Base-by-base conservation (phyloP, 352 stramenopile species). In the Phytophthora brassicae region DNA sequence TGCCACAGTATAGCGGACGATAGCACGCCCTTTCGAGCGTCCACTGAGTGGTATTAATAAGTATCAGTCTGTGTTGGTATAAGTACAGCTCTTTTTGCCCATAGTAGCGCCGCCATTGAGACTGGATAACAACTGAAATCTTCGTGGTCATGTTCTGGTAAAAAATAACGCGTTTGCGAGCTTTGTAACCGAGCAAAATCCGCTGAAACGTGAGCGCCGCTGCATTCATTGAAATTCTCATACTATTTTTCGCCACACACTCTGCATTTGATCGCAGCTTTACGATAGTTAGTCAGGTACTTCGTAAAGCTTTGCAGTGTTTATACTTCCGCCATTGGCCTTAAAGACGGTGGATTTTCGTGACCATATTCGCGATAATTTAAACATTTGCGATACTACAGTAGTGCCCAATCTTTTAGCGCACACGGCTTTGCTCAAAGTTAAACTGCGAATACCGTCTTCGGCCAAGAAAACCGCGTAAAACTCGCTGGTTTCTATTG, bases 281-380 rank as follows among this genome's bases (percentile, higher is more conserved):
- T 3, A 4, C 75, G 74, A 20, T 86, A 86, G 50, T 52, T 75
- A 0, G 20, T 57, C n/a, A 88, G 41, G 36, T 80, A 79, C 20
- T 58, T 60, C 9, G 52, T 64, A 7, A 88, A 71, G 31, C 67
- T 72, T 52, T 24, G 29, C 70, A 56, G 3, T 57, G 66, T 41
- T 68, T 59, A 50, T 81, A 74, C 35, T 73, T 79, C 2, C 79
- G 66, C 76, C 81, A 92, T 36, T 90, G 72, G 12, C 70, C 60
- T 61, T 92, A 79, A 56, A 89, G 83, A 35, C 54, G 67, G 53
- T 60, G 66, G 23, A 88, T 70, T 51, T 84, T 86, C 12, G 28
- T 16, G n/a, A 86, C 45, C 50, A 12, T 80, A 68, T 7, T 87
- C 60, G 3, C 64, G 70, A 4, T 73, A 51, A n/a, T 72, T 53